Evolutionary conservation across 305 asterid genomes (phyloP).

Genomic region (Fraxinus albicans): DNA sequence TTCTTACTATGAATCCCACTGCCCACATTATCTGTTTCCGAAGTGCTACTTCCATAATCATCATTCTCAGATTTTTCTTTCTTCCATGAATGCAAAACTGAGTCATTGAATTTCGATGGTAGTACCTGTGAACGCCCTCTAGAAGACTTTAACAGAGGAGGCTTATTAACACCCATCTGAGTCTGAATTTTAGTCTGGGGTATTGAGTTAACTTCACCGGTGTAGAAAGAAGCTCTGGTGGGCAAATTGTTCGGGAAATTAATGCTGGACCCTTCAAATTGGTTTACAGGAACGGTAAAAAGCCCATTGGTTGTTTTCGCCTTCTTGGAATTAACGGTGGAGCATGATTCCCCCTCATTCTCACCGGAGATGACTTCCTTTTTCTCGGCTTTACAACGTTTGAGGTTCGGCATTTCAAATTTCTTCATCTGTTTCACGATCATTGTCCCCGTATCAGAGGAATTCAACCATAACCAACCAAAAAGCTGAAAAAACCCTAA

Average conservation of each 20-base stretch:
- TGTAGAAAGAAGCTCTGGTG: slow-evolving; percentile 25
- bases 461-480: slow-evolving; percentile 21
- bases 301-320: slow-evolving; percentile 26
- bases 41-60: slow-evolving; percentile 30
- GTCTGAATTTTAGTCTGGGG: not conserved
- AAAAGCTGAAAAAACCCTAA: slow-evolving; percentile 38
- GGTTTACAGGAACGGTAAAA: slow-evolving; percentile 46
- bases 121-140: slow-evolving; percentile 70
- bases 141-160: slow-evolving; percentile 71
- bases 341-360: slow-evolving; percentile 35
- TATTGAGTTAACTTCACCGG: slow-evolving; percentile 31
- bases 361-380: slow-evolving; percentile 26
- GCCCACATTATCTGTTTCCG: slow-evolving; percentile 29
- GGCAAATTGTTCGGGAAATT: slow-evolving; percentile 34
- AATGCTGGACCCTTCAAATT: slow-evolving; percentile 41
- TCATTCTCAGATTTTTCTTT: slow-evolving; percentile 42
- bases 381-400: slow-evolving; percentile 53
- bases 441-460: slow-evolving; percentile 39
- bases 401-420: slow-evolving; percentile 52
- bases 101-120: slow-evolving; percentile 60
- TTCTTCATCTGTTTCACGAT: slow-evolving; percentile 33
- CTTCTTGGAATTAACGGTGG: slow-evolving; percentile 26
- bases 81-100: slow-evolving; percentile 70
- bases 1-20: slow-evolving; percentile 28
- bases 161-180: slow-evolving; percentile 36